Evolutionary conservation across 1,139 yeast genomes (phyloP).

Genomic region (Candida smagusa): DNA sequence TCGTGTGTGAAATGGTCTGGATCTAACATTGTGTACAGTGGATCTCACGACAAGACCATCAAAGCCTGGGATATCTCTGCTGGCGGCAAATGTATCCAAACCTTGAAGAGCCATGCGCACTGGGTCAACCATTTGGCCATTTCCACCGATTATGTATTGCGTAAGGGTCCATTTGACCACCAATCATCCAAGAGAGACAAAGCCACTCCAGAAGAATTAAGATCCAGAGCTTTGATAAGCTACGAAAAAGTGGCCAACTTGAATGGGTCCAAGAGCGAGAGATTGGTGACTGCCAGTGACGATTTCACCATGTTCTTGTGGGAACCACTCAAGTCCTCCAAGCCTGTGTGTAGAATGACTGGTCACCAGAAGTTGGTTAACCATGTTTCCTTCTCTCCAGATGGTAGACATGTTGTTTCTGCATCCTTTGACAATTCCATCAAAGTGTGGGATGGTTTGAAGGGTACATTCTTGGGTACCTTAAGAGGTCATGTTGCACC

Average conservation of each 20-base stretch:
- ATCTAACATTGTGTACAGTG: constrained; percentile 76
- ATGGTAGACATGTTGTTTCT: constrained; percentile 85
- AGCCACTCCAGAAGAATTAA: constrained; percentile 28
- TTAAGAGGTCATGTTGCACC: constrained; percentile 97
- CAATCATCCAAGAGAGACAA: constrained; percentile 20
- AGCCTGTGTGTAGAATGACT: constrained; percentile 90
- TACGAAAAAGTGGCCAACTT: constrained; percentile 77
- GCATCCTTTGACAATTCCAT: constrained; percentile 95
- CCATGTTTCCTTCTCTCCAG: constrained; percentile 95
- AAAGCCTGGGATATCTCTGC: constrained; percentile 84
- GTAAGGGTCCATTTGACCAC: constrained; percentile 81
- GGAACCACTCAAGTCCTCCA: constrained; percentile 80
- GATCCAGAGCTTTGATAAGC: constrained; percentile 39
- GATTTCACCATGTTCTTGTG: constrained; percentile 97
- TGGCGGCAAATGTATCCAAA: constrained; percentile 74
- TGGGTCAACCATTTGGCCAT: constrained; percentile 95
- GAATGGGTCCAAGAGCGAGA: constrained; percentile 67
- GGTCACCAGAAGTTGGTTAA: constrained; percentile 97
- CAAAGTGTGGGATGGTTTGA: constrained; percentile 93
- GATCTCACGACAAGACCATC: constrained; percentile 93
- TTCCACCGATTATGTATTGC: constrained; percentile 83
- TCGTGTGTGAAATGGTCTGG: constrained; percentile 98
- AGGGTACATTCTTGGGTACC: constrained; percentile 86
- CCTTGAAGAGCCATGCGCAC: constrained; percentile 87
- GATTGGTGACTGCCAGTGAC: constrained; percentile 92